Evolutionary conservation across 2,329 filamentous ascomycete genomes (phyloP).

Genomic region (Coniella lustricola): DNA sequence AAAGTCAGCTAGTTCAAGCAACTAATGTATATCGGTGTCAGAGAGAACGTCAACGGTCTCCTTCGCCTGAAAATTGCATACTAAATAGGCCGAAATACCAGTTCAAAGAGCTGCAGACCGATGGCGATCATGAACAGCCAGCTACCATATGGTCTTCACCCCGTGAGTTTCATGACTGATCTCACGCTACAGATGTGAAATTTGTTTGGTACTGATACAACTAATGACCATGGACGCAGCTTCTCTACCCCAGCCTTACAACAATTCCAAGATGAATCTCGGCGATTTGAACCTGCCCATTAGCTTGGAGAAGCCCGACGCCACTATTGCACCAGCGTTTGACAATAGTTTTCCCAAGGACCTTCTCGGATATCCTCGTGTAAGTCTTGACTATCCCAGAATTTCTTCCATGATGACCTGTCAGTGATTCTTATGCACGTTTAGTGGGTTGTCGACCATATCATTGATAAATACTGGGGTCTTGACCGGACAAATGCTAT

Average conservation of each 20-base stretch:
- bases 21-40: not conserved
- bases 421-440: not conserved
- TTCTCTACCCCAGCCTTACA: too few relatives aligned
- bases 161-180: constrained; percentile 1
- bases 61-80: constrained; percentile 8
- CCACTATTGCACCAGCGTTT: not conserved
- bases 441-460: constrained; percentile 16
- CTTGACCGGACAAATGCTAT: constrained; percentile 3
- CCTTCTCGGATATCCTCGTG: too few relatives aligned
- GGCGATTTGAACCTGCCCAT: too few relatives aligned
- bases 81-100: constrained; percentile 6
- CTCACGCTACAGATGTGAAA: too few relatives aligned
- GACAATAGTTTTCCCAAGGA: constrained; percentile 15
- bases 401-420: not conserved
- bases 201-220: too few relatives aligned
- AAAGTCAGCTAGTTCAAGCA: not conserved
- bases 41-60: constrained; percentile 11
- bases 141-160: constrained; percentile 12
- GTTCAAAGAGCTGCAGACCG: constrained; percentile 20
- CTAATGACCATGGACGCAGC: too few relatives aligned
- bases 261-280: too few relatives aligned
- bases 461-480: constrained; percentile 13
- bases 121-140: constrained; percentile 16
- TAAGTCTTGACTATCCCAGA: too few relatives aligned
- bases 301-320: too few relatives aligned